phyloP scores from a whole-genome alignment of 176 grass and related monocot genomes.

The Oryza glumipatula region DNA sequence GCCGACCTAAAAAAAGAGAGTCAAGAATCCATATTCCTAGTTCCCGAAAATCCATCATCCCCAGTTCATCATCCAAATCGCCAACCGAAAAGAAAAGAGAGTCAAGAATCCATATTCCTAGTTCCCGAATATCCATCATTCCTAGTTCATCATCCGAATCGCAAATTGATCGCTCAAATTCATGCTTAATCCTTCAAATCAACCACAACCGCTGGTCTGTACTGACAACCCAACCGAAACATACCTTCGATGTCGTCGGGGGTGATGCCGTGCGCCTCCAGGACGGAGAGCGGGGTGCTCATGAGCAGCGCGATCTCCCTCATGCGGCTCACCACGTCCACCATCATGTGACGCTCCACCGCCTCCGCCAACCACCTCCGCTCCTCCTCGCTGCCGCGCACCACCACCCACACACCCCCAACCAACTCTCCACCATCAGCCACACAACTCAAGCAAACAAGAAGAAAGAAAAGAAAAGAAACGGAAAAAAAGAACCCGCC shows the following conservation, averaged over 20 bases:
- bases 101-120: neutral
- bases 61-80: neutral
- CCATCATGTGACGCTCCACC: constrained; percentile 58
- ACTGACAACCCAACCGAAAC: neutral
- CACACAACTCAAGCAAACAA: neutral
- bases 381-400: constrained; percentile 65
- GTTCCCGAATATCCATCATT: neutral
- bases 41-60: neutral
- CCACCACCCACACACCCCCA: neutral
- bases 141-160: neutral
- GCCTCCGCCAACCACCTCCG: constrained; percentile 85
- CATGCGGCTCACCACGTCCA: constrained; percentile 78
- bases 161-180: neutral
- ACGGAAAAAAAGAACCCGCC: neutral
- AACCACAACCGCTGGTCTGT: neutral
- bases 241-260: constrained; percentile 70
- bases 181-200: neutral
- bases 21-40: neutral
- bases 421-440: constrained; percentile 23
- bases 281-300: constrained; percentile 67
- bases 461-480: neutral
- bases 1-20: too few relatives aligned
- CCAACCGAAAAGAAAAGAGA: neutral
- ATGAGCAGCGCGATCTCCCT: constrained; percentile 83
- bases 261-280: constrained; percentile 71